Evolutionary conservation across 2,329 filamentous ascomycete species (phyloP).

Genomic region (Alternaria postmessia): DNA sequence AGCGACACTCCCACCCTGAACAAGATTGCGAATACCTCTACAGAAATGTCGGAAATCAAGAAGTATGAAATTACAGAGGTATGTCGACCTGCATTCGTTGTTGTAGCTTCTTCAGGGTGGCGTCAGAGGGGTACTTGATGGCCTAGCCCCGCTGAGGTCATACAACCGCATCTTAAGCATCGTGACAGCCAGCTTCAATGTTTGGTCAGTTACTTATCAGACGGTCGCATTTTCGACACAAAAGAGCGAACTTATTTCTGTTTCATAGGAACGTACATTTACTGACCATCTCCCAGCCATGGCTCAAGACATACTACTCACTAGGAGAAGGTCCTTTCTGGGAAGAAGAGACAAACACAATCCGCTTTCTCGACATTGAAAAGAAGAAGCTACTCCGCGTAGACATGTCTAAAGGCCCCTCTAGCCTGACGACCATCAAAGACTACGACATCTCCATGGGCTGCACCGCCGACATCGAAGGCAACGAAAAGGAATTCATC

Average conservation of each 20-base stretch:
- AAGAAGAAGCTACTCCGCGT: conserved; percentile 77
- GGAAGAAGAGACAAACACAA: conserved; percentile 68
- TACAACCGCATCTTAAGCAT: conserved; percentile 9
- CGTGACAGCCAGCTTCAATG: conserved; percentile 3
- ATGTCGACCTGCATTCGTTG: conserved; percentile 22
- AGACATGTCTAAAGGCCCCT: conserved; percentile 68
- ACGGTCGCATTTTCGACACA: background rate
- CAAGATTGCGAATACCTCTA: conserved; percentile 17
- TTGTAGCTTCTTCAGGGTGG: conserved; percentile 5
- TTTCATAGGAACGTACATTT: background rate
- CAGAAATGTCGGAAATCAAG: conserved; percentile 41
- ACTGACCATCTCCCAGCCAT: conserved; percentile 50
- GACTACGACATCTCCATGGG: conserved; percentile 66
- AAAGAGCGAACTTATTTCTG: background rate
- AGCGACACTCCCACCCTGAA: conserved; percentile 24
- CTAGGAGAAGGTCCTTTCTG: conserved; percentile 80
- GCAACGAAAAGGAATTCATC: conserved; percentile 73
- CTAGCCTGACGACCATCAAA: conserved; percentile 62
- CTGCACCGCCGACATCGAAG: conserved; percentile 77
- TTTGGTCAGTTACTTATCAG: background rate
- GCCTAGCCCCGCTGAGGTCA: conserved; percentile 34
- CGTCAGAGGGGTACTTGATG: conserved; percentile 37
- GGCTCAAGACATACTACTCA: conserved; percentile 69
- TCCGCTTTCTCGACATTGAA: conserved; percentile 86
- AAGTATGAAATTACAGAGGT: conserved; percentile 50